A percentile compares a stretch with the other conserved stretches of the same genome.
These are phyloP conservation scores for Cystofilobasidium bisporidii DNA, from an alignment of 768 basidiomycete species.

Conservation along the genomic window DNA sequence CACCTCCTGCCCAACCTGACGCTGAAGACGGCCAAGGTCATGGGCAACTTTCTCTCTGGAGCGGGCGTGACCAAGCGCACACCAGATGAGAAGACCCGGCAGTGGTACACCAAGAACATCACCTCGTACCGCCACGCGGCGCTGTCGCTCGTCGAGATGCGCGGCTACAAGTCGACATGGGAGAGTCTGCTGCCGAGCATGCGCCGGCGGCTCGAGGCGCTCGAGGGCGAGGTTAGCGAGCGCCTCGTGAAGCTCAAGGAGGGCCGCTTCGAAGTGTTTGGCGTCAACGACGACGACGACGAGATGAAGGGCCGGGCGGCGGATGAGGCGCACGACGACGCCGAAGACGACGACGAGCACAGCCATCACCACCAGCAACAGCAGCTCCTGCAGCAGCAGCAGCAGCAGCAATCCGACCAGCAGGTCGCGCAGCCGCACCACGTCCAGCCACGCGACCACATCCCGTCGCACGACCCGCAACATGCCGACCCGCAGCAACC, in stretches of 20 bases:
- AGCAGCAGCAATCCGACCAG: too few species aligned
- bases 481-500: too few species aligned
- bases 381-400: too few species aligned
- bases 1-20: constrained; percentile 1
- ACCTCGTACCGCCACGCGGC: not conserved
- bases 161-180: not conserved
- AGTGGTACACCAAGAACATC: constrained; percentile 4
- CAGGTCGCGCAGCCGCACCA: too few species aligned
- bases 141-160: constrained; percentile 2
- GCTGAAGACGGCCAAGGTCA: constrained; percentile 11
- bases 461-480: too few species aligned
- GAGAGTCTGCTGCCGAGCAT: not conserved
- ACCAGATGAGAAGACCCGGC: not conserved
- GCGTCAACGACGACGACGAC: not conserved
- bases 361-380: too few species aligned
- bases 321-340: not conserved
- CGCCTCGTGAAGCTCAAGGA: constrained; percentile 4
- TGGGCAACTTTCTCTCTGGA: constrained; percentile 3
- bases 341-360: not conserved
- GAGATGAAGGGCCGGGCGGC: not conserved
- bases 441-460: too few species aligned
- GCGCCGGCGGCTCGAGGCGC: not conserved
- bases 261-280: constrained; percentile 1
- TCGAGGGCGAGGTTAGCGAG: not conserved
- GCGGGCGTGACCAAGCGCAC: constrained; percentile 4